Base-by-base conservation (phyloP, 2,329 filamentous ascomycete genomes). In the Sporothrix curviconia region DNA sequence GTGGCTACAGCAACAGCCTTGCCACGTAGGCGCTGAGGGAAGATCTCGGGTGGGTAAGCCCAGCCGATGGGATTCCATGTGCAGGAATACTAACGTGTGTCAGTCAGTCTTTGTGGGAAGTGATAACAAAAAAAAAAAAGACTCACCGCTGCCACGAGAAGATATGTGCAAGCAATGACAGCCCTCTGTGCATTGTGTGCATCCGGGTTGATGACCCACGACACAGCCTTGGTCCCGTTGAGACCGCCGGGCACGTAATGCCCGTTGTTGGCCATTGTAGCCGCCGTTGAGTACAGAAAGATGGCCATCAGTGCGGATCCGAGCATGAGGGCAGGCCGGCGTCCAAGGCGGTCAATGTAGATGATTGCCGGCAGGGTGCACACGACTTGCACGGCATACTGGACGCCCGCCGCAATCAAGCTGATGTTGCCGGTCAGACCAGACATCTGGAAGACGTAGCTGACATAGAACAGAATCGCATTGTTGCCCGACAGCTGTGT, bases 121-220 rank as follows among this genome's bases (percentile, higher is more conserved):
- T 14, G 42, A 44, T 11, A 42, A n/a, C 14, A n/a, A n/a, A n/a
- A n/a, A 1, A 17, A 12, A 14, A 7, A 7, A 2, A 3, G 1
- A 46, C 43, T 30, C 12, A 47, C 43, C 19, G 43, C 43, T 11
- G 81, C 81, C 17, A 85, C 81, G 56, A 85, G 83, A 36, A 82
- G 79, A 61, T 87, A 89, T 0, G 83, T 86, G 62, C 78, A 84
- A 1, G 84, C 83, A 56, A 88, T 82, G 61, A 87, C 77, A 0
- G 78, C 79, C 64, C 79, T 82, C 67, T 0, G 67, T 54, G 22
- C 81, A 12, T 47, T 47, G n/a, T 47, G 43, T 30, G 43, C 43
- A 12, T 47, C 43, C 6, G 25, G 80, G 1, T 68, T 68, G 54
- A 83, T 76, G 5, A 67, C 66, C 70, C 78, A 78, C 0, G 74